Conservation (phyloP, 495 filamentous ascomycete species). For the Podospora comata region DNA sequence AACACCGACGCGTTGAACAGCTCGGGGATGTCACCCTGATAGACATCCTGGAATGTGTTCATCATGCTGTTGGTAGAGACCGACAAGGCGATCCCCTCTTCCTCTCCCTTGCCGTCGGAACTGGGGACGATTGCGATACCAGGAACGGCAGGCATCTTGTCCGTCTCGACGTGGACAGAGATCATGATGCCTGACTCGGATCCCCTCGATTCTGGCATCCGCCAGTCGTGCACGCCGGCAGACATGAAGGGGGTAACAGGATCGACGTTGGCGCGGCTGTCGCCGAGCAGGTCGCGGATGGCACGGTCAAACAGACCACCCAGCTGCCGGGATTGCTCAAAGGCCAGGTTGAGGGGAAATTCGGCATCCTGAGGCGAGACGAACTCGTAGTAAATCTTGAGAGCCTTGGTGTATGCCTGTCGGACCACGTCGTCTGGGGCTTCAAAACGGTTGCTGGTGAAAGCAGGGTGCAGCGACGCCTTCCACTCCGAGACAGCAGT, state of each 20-base stretch:
- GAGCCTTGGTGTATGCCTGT: conserved; percentile 49
- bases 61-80: not conserved
- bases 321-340: conserved; percentile 30
- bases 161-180: not conserved
- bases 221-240: conserved; percentile 7
- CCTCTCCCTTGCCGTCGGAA: not conserved
- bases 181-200: conserved; percentile 23
- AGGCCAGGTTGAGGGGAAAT: conserved; percentile 61
- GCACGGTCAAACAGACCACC: conserved; percentile 35
- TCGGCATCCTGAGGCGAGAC: conserved; percentile 54
- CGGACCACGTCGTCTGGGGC: conserved; percentile 26
- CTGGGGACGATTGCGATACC: not conserved
- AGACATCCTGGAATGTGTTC: conserved; percentile 12
- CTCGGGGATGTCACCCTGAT: conserved; percentile 42
- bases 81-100: not conserved
- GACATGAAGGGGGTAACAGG: conserved; percentile 28
- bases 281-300: conserved; percentile 23
- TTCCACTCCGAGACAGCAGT: conserved; percentile 57
- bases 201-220: conserved; percentile 14
- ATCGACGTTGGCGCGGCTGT: conserved; percentile 3
- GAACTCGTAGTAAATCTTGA: conserved; percentile 57
- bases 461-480: conserved; percentile 16
- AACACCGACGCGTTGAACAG: conserved; percentile 55
- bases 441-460: conserved; percentile 17
- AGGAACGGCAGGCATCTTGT: not conserved